Evolutionary conservation across 352 stramenopile species (phyloP).

Genomic region (Globisporangium cylindrosporum): DNA sequence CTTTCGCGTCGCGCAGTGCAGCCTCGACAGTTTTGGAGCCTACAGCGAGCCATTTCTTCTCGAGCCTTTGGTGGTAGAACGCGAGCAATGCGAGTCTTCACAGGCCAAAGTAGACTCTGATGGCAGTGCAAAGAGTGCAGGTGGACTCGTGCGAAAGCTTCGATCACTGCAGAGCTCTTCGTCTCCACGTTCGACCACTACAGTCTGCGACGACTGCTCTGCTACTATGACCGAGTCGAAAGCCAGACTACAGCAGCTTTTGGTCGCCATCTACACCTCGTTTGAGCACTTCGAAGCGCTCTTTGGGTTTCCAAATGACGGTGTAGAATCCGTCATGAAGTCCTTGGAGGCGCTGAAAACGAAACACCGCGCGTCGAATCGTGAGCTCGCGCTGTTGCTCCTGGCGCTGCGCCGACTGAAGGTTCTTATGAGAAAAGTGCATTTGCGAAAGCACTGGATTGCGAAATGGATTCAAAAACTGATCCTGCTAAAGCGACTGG

Average conservation of each 20-base stretch:
- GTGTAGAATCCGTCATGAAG: conserved; percentile 6
- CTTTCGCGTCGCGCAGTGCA: conserved; percentile 56
- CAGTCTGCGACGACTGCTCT: conserved; percentile 10
- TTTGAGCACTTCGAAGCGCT: conserved; percentile 12
- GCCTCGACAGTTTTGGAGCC: conserved; percentile 37
- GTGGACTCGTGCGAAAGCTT: conserved; percentile 8
- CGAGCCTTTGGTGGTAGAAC: conserved; percentile 22
- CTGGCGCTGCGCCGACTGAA: conserved; percentile 32
- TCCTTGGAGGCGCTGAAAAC: conserved; percentile 28
- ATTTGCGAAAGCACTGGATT: conserved; percentile 23
- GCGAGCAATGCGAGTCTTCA: background rate
- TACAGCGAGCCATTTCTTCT: conserved; percentile 60
- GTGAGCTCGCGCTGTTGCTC: conserved; percentile 49
- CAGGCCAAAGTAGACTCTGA: background rate
- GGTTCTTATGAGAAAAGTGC: conserved; percentile 14
- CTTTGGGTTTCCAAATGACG: conserved; percentile 10
- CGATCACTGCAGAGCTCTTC: conserved; percentile 5
- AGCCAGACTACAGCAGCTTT: conserved; percentile 20
- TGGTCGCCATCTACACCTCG: conserved; percentile 22
- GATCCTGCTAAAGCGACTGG: conserved; percentile 26
- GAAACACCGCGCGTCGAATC: conserved; percentile 33
- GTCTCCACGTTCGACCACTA: background rate
- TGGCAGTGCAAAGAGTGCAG: background rate
- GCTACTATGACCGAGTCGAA: conserved; percentile 14
- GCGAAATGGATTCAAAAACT: conserved; percentile 21